Base-by-base conservation (phyloP, 257 asterid species). In the Solanum acaule region DNA sequence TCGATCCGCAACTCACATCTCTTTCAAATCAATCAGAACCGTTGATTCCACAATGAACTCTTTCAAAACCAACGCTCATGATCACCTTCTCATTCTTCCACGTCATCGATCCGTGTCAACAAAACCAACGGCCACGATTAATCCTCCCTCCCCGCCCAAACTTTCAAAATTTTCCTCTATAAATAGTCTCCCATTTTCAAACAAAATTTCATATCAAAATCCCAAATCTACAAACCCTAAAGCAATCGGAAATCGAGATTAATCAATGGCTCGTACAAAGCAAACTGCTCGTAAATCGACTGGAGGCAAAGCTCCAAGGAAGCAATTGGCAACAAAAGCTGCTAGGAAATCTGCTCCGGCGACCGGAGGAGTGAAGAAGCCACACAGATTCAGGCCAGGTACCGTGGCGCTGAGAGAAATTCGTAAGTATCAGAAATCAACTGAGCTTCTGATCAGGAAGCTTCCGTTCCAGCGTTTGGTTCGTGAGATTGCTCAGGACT, bases 301-400 rank as follows among this genome's bases (percentile, higher is more conserved):
- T 1, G 91, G 93, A 2, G 93, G 91, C 15, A 88, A 89, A 83
- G 91, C 93, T 4, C 92, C 91, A 16, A 89, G 92, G 88, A 91
- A 91, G 87, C 93, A 91, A 18, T 29, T 91, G 46, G 92, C 92
- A 10, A 89, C 92, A 0, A 91, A 91, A 88, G 90, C 91, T 0
- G 93, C 93, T 0, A 52, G 93, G 35, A 91, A 91, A 86, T 91
- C 93, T 2, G 93, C 93, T 37, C 93, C 91, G 25, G 91, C 93
- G 0, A 91, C 90, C 1, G 90, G 93, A 25, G 93, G 93, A 38
- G 92, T 90, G 87, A 91, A 91, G 91, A 91, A 91, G 85, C 92
- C 92, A 14, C 91, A 91, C 56, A 84, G 93, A 18, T 91, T 88
- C 78, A 87, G 91, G 29, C 93, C 91, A 0, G 93, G 91, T 14